Base-by-base conservation (phyloP, 1,284 basidiomycete species). In the Cryptococcus jaspeensis region DNA sequence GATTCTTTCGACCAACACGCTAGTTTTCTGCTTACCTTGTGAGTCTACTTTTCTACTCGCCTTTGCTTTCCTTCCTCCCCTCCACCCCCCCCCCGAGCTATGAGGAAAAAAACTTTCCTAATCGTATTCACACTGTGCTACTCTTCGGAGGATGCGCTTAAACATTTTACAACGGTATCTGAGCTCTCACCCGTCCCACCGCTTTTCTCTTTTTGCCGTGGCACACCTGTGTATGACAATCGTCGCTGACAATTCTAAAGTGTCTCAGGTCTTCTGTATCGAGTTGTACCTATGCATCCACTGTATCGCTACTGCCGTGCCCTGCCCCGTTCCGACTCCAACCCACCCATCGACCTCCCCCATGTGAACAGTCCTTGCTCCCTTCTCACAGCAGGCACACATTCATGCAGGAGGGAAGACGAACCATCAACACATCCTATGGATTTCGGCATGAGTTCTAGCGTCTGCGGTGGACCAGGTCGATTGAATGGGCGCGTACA, bases 81-180 rank as follows among this genome's bases (percentile, higher is more conserved):
- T 54, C 23, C 38, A 39, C 42, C 57, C 37, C 28, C 37, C 52
- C 58, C 51, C 38, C 38, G 36, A 52, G 63, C 70, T 46, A 69
- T 73, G 73, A 74, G 62, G 73, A 74, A 62, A 73, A 73, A 65
- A 55, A 72, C 56, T 64, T 63, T 66, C 61, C 71, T 76, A 76
- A 76, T 76, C 74, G 70, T 76, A 76, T 76, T 76, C 74, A 76
- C 74, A 76, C 74, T 76, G 70, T 73, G 72, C 62, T 50, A 73
- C 61, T 67, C 69, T 69, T 61, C 58, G 64, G 69, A 66, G 67
- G 58, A 67, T 70, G 70, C 67, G 69, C 70, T 61, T 58, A 72
- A 53, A 60, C 59, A 71, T 65, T 70, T 68, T 52, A 57, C 74
- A 76, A 76, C 74, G 74, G 74, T 76, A 76, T 75, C 74, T 64